phyloP scores from a whole-genome alignment of 371 early-diverging fungal species.

The Enteropsectra breve region DNA sequence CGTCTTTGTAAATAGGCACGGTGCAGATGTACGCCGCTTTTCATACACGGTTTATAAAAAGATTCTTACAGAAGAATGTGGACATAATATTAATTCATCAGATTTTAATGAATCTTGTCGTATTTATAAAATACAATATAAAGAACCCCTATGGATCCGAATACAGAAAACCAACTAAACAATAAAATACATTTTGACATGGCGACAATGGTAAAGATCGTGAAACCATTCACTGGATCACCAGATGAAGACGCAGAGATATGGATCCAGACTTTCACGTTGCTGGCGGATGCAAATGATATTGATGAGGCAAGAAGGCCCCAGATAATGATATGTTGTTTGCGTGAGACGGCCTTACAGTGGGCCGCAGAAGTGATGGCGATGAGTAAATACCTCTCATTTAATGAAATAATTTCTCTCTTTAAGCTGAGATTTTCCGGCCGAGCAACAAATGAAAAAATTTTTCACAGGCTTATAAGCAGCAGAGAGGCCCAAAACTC shows the following conservation, averaged over 20 bases:
- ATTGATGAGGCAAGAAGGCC: background rate
- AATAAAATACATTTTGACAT: slow-evolving; percentile 6
- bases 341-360: background rate
- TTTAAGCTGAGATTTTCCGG: background rate
- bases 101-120: too few relatives aligned
- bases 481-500: background rate
- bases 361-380: background rate
- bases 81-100: too few relatives aligned
- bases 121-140: too few relatives aligned
- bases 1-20: too few relatives aligned
- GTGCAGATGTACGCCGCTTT: too few relatives aligned
- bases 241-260: background rate
- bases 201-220: slow-evolving; percentile 14
- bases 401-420: background rate
- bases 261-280: background rate
- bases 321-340: background rate
- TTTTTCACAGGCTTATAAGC: background rate
- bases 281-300: background rate
- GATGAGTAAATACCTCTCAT: background rate
- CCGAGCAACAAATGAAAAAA: background rate
- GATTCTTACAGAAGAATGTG: too few relatives aligned
- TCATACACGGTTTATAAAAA: too few relatives aligned
- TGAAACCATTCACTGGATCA: background rate
- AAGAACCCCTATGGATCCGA: too few relatives aligned
- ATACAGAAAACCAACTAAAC: too few relatives aligned